Base-by-base conservation (phyloP, 2,329 filamentous ascomycete species). In the Simplicillium sp. region DNA sequence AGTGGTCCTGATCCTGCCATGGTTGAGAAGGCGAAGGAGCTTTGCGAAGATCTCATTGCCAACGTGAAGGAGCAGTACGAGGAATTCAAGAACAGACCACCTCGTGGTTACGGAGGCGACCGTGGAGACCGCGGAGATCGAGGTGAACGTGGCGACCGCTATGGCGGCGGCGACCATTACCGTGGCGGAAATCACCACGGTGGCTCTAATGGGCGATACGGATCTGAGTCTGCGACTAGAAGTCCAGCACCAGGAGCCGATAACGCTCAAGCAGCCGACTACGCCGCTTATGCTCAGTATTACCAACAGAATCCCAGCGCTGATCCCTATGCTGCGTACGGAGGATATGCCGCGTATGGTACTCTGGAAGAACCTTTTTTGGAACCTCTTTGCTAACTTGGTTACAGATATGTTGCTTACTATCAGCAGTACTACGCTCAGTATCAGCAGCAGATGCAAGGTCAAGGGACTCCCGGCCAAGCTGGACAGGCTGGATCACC, bases 51-150 rank as follows among this genome's bases (percentile, higher is more conserved):
- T 53, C 70, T 98, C 39, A 75, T 98, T 37, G 75, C 71, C 47
- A 94, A 92, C 50, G 92, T 98, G 41, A 84, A 82, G 55, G 76
- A 87, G 46, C 84, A 94, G 58, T 97, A 96, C 58, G 84, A 96
- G 57, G 80, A 82, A 36, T 94, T 90, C 71, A 97, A 96, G 65
- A 79, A 79, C 50, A 80, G 86, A 7, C 84, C 84, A 13, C 84
- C 81, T 46, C 82, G 83, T 38, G 65, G 66, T 36, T 82, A 77
- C 50, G 76, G 77, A 17, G 68, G 63, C 36, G 60, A 68, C 39
- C 66, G 68, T 37, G 67, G 46, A 55, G 54, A 68, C 57, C 57
- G 68, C 35, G 59, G 57, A 9, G 51, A 56, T 36, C 53, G 63
- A 31, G 54, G 60, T 28, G 52, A 61, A 25, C 56, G 62, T 29